Base-by-base conservation (phyloP, 139 green algal species). In the Micractinium conductrix region DNA sequence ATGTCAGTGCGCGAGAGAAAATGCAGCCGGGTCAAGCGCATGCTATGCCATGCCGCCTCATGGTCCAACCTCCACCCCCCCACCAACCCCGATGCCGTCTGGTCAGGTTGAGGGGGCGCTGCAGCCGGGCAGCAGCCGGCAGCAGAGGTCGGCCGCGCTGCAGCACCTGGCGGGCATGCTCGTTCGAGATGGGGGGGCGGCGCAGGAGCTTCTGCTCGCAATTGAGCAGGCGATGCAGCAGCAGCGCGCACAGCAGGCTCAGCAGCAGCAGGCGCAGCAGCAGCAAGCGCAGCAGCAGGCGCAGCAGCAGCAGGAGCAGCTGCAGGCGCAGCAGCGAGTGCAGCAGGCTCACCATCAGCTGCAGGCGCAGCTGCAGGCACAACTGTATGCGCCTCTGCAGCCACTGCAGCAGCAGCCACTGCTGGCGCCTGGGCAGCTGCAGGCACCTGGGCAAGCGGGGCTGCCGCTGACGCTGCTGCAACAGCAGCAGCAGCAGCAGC, bases 201-300 rank as follows among this genome's bases (percentile, higher is more conserved):
- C 74, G 4, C 19, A 68, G 74, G 74, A 81, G 74, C 50, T 81
- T 33, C 50, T 81, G 24, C 35, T 35, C 1, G 74, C 74, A 8
- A 69, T 81, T 35, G 35, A 38, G 21, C 5, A 17, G 14, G 74
- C 74, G 9, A 68, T 81, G 28, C 14, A 62, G 43, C 72, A 33
- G n/a, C 50, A 70, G 19, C 48, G 60, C 33, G 35, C 22, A 40
- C 21, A 75, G 69, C 38, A 16, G 38, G 38, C 12, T 38, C 69
- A 24, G n/a, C 74, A 80, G 48, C 26, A 35, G 26, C 26, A 35
- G 22, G 4, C 17, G 60, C 60, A 38, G 60, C 26, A 38, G 6
- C 63, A 40, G 63, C 68, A 74, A 7, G 37, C 19, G 37, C 37
- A 48, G 68, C 68, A 74, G 37, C 37, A 48, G 37, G 16, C 26